Conservation (phyloP, 768 basidiomycete genomes). For the Dacryopinax primogenitus region DNA sequence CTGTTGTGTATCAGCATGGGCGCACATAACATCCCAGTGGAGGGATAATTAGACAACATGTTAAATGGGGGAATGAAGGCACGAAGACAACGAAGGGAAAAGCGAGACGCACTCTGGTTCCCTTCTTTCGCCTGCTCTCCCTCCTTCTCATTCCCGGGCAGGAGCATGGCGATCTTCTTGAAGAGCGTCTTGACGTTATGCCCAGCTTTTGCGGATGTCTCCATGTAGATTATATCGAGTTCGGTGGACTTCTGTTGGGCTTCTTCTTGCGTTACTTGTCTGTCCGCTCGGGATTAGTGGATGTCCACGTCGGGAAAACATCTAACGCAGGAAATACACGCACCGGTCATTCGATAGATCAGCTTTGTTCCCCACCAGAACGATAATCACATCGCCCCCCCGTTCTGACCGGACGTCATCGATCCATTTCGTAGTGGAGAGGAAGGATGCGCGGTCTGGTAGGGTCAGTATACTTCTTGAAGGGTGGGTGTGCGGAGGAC, state of each 20-base stretch:
- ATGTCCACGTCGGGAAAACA: not conserved
- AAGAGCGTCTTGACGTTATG: constrained; percentile 98
- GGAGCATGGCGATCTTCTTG: constrained; percentile 97
- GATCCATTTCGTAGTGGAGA: constrained; percentile 98
- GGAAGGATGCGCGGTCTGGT: constrained; percentile 92
- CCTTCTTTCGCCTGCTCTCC: constrained; percentile 17
- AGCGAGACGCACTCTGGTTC: constrained; percentile 29
- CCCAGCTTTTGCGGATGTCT: constrained; percentile 97
- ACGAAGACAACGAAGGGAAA: not conserved
- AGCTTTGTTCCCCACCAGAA: constrained; percentile 96
- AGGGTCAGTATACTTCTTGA: not conserved
- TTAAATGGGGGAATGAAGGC: too few species aligned
- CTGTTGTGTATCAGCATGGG: constrained; percentile 33
- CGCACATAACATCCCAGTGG: too few species aligned
- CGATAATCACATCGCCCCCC: constrained; percentile 96
- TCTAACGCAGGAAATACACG: constrained; percentile 21
- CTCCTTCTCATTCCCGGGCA: constrained; percentile 91
- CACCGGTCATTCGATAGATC: constrained; percentile 97
- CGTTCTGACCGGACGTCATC: constrained; percentile 96
- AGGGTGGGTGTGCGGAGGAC: constrained; percentile 23
- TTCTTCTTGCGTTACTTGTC: constrained; percentile 98
- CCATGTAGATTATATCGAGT: constrained; percentile 95
- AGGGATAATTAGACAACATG: too few species aligned
- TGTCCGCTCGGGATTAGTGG: constrained; percentile 24
- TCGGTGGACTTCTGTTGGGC: constrained; percentile 84